Evolutionary conservation across 2,329 filamentous ascomycete species (phyloP).

Genomic region (Graphilbum ipis-grandicollis): DNA sequence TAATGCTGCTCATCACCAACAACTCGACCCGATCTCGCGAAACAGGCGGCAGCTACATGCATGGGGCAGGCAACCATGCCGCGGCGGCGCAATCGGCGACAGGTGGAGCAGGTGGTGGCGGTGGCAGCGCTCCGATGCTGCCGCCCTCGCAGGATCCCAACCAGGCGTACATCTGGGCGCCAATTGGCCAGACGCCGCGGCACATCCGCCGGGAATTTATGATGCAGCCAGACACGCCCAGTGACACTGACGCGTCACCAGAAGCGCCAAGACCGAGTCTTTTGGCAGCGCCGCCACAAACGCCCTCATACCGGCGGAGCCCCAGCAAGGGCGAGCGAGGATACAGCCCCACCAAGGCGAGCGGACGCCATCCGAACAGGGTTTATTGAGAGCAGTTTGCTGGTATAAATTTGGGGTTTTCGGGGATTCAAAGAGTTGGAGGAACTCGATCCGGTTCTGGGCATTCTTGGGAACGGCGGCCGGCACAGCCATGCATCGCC

Average conservation of each 20-base stretch:
- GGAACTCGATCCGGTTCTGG: too few relatives aligned
- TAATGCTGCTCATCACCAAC: conserved; percentile 31
- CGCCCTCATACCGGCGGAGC: conserved; percentile 27
- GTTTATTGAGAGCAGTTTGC: conserved; percentile 11
- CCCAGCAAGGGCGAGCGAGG: conserved; percentile 32
- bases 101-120: too few relatives aligned
- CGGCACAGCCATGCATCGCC: too few relatives aligned
- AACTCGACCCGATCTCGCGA: conserved; percentile 25
- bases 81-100: too few relatives aligned
- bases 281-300: conserved; percentile 22
- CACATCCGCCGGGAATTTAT: conserved; percentile 23
- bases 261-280: conserved; percentile 21
- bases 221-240: conserved; percentile 26
- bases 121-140: conserved; percentile 11
- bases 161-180: conserved; percentile 31
- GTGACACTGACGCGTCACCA: conserved; percentile 34
- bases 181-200: conserved; percentile 28
- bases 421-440: too few relatives aligned
- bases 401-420: too few relatives aligned
- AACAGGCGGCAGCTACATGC: conserved; percentile 11
- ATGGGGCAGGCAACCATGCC: conserved; percentile 4
- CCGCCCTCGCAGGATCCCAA: conserved; percentile 13
- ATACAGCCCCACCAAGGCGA: conserved; percentile 28
- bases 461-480: too few relatives aligned
- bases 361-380: conserved; percentile 20